These are phyloP conservation scores for Fusarium palustre DNA, from an alignment of 2,329 filamentous ascomycete species.

Conservation along the genomic window DNA sequence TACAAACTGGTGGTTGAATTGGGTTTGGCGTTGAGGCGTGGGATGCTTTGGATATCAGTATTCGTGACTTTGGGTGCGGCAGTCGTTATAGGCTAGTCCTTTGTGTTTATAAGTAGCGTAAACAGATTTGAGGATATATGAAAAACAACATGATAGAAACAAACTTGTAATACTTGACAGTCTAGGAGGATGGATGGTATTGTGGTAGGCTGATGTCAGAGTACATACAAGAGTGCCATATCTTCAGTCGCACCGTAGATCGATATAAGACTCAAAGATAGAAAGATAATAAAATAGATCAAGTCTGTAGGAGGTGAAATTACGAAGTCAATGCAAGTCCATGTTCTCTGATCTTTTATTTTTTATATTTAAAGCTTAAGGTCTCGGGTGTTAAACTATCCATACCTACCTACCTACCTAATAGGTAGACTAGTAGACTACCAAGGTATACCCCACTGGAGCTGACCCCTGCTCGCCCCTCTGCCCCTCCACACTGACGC, in stretches of 20 bases:
- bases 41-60: slow-evolving; percentile 25
- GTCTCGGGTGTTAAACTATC: slow-evolving; percentile 29
- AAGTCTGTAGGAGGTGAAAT: no score
- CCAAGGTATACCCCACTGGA: slow-evolving; percentile 38
- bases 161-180: not conserved
- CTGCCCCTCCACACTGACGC: slow-evolving; percentile 41
- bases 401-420: no score
- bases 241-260: no score
- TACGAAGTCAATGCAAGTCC: not conserved
- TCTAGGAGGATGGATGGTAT: not conserved
- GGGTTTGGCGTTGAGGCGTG: slow-evolving; percentile 40
- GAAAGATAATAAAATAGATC: not conserved
- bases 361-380: not conserved
- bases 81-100: slow-evolving; percentile 10
- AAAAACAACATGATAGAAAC: slow-evolving; percentile 25
- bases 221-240: not conserved
- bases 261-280: not conserved
- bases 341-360: not conserved
- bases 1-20: slow-evolving; percentile 1
- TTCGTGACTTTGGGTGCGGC: slow-evolving; percentile 17
- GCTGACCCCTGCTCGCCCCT: slow-evolving; percentile 43
- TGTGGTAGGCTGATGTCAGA: not conserved
- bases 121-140: slow-evolving; percentile 27
- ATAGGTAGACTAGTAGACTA: no score
- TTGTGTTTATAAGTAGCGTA: slow-evolving; percentile 27